Evolutionary conservation across 805 yeast genomes (phyloP).

Genomic region (Metschnikowia koreensis): DNA sequence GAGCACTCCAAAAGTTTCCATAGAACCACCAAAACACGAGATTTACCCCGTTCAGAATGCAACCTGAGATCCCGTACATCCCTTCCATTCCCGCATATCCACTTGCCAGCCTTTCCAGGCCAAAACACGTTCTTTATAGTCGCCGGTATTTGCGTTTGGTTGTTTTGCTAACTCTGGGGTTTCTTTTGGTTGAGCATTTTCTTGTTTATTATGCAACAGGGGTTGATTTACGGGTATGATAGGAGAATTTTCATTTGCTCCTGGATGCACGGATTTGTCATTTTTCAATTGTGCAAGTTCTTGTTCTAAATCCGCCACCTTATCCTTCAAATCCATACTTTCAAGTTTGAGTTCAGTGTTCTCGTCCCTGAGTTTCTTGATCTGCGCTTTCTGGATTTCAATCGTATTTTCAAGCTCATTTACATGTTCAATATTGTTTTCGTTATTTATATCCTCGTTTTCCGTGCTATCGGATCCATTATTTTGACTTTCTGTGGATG

Average conservation of each 20-base stretch:
- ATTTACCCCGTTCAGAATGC: conserved; percentile 18
- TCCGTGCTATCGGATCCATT: background rate
- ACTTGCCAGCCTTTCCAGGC: conserved; percentile 85
- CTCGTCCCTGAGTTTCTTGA: conserved; percentile 38
- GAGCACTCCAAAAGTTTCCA: too few species aligned
- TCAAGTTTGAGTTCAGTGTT: conserved; percentile 41
- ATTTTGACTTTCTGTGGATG: background rate
- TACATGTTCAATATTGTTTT: background rate
- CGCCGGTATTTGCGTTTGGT: conserved; percentile 35
- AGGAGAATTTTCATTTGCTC: background rate
- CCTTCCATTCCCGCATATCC: conserved; percentile 83
- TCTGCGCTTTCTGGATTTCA: conserved; percentile 33
- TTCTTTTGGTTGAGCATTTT: background rate
- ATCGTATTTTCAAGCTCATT: conserved; percentile 25
- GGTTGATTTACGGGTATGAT: conserved; percentile 17
- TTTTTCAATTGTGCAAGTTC: conserved; percentile 9
- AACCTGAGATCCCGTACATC: conserved; percentile 46
- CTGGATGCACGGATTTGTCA: too few species aligned
- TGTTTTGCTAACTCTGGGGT: background rate
- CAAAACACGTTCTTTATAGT: conserved; percentile 55
- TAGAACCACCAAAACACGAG: too few species aligned
- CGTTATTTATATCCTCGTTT: background rate
- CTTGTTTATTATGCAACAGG: background rate
- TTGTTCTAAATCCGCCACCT: conserved; percentile 29
- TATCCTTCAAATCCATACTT: conserved; percentile 38